Evolutionary conservation across 495 filamentous ascomycete species (phyloP).

Genomic region (Hapsidospora chrysogenum): DNA sequence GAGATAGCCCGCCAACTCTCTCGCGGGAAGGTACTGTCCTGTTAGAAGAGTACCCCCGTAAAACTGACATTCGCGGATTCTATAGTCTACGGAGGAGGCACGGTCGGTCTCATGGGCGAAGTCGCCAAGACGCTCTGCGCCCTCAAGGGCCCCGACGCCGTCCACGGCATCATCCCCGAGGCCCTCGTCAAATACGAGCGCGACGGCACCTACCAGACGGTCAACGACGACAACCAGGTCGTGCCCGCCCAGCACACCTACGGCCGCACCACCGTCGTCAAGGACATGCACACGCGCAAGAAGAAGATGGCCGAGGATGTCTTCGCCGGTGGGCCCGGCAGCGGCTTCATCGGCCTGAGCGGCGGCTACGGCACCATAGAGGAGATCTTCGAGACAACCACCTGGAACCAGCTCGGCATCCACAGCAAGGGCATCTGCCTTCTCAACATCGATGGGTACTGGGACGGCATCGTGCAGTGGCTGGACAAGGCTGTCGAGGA

Average conservation of each 20-base stretch:
- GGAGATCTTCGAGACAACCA: constrained; percentile 90
- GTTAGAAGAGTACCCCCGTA: too few species aligned
- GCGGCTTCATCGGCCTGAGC: constrained; percentile 76
- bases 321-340: constrained; percentile 59
- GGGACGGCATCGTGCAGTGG: constrained; percentile 74
- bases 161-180: constrained; percentile 84
- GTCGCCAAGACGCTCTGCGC: constrained; percentile 73
- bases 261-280: constrained; percentile 72
- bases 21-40: too few species aligned
- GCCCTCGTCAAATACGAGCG: constrained; percentile 74
- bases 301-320: constrained; percentile 80
- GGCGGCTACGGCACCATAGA: constrained; percentile 93
- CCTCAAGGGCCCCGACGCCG: constrained; percentile 62
- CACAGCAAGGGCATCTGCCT: constrained; percentile 67
- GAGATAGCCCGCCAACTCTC: too few species aligned
- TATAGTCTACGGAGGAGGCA: constrained; percentile 82
- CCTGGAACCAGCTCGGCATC: constrained; percentile 96
- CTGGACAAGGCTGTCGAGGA: constrained; percentile 57
- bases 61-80: too few species aligned
- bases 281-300: constrained; percentile 93
- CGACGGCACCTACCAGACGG: constrained; percentile 26
- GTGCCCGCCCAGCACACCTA: constrained; percentile 53
- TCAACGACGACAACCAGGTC: constrained; percentile 11
- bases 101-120: constrained; percentile 88
- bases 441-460: constrained; percentile 79